A percentile compares a stretch with the other conserved stretches of the same genome.
phyloP scores from a whole-genome alignment of 331 rosid species.

The Malus hybrid region DNA sequence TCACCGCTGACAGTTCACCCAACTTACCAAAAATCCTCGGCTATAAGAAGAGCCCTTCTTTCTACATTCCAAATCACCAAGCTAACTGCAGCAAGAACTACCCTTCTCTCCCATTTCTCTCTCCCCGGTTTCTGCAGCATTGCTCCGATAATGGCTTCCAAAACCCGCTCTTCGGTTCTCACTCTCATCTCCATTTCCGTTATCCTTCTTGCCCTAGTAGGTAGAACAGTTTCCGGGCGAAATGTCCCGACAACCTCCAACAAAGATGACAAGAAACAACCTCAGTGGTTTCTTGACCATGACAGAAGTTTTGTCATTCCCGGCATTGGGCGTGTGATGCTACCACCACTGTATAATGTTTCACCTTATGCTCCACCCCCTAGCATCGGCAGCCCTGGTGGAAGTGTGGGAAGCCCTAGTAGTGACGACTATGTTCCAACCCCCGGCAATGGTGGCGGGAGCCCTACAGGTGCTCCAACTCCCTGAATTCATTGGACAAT shows the following conservation, averaged over 20 bases:
- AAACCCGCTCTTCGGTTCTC: conserved; percentile 5
- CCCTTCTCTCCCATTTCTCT: neutral
- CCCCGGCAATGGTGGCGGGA: conserved; percentile 9
- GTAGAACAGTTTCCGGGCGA: conserved; percentile 15
- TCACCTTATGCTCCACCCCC: neutral
- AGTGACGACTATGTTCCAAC: conserved; percentile 7
- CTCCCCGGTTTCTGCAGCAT: neutral
- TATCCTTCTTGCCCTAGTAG: conserved; percentile 10
- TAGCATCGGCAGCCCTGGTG: neutral
- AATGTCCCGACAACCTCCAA: neutral
- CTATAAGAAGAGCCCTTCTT: conserved; percentile 23
- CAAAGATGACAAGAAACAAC: conserved; percentile 26
- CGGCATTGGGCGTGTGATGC: conserved; percentile 23
- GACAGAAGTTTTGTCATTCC: conserved; percentile 31
- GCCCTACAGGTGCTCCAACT: neutral
- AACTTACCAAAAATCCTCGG: neutral
- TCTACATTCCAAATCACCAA: conserved; percentile 15
- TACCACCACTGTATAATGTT: conserved; percentile 8
- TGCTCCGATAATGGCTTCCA: conserved; percentile 17
- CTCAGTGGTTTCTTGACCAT: conserved; percentile 15
- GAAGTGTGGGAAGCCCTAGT: neutral
- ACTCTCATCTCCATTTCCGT: conserved; percentile 3
- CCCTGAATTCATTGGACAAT: conserved; percentile 2
- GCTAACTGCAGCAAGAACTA: neutral
- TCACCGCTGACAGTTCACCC: conserved; percentile 49